Evolutionary conservation across 1,139 yeast species (phyloP).

Genomic region (Geotrichum candidum): DNA sequence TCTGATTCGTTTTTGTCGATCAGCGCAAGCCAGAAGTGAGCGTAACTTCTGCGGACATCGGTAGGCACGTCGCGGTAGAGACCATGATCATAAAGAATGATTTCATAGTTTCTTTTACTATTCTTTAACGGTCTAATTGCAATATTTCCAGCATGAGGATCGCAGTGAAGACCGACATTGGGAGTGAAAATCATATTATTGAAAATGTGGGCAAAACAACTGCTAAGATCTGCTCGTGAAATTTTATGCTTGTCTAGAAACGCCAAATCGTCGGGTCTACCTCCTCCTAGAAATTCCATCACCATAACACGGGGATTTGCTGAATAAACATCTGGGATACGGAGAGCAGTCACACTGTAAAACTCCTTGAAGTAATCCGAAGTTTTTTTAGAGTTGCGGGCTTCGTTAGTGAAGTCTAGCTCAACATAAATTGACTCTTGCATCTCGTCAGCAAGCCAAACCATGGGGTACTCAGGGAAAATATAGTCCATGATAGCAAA

Average conservation of each 20-base stretch:
- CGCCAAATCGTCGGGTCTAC: slow-evolving; percentile 69
- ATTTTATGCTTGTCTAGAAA: slow-evolving; percentile 60
- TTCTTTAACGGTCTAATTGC: slow-evolving; percentile 53
- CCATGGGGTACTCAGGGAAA: slow-evolving; percentile 89
- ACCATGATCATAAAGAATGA: slow-evolving; percentile 90
- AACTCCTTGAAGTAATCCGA: slow-evolving; percentile 56
- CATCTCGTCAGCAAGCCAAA: slow-evolving; percentile 92
- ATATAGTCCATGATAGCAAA: slow-evolving; percentile 67
- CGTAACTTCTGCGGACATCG: slow-evolving; percentile 71
- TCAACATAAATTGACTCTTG: slow-evolving; percentile 82
- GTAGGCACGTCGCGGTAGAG: slow-evolving; percentile 79
- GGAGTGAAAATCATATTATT: slow-evolving; percentile 95
- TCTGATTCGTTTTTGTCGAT: slow-evolving; percentile 59
- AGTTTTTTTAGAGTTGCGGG: slow-evolving; percentile 68
- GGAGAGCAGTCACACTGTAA: slow-evolving; percentile 60
- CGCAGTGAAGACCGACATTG: slow-evolving; percentile 88
- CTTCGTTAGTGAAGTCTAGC: slow-evolving; percentile 81
- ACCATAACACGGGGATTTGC: slow-evolving; percentile 68
- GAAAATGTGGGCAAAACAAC: slow-evolving; percentile 83
- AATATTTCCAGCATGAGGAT: slow-evolving; percentile 95
- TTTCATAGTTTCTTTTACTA: slow-evolving; percentile 73
- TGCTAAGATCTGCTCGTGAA: slow-evolving; percentile 69
- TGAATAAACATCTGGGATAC: slow-evolving; percentile 66
- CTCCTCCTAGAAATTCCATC: slow-evolving; percentile 83
- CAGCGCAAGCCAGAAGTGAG: slow-evolving; percentile 88